Percentiles rank a stretch among this genome's conserved stretches.
These are phyloP conservation scores for Pseudotulostoma volvatum DNA, from an alignment of 495 filamentous ascomycete genomes.

Conservation along the genomic window DNA sequence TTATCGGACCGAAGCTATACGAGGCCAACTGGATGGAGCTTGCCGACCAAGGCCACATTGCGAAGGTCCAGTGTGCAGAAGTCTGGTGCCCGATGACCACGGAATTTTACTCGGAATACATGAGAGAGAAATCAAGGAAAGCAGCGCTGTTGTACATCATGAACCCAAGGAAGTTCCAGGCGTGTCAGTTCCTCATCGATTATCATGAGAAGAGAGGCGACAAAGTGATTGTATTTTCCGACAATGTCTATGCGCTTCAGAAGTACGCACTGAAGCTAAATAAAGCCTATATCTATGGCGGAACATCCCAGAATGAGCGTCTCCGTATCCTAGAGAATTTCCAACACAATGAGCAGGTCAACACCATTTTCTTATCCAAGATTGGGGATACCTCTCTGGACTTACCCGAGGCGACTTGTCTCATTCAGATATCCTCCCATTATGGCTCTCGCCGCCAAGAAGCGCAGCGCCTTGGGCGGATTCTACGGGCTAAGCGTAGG, in stretches of 20 bases:
- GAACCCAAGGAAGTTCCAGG: conserved; percentile 96
- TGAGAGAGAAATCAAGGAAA: conserved; percentile 53
- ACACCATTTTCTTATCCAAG: conserved; percentile 94
- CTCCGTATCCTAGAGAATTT: conserved; percentile 89
- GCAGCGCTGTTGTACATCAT: conserved; percentile 75
- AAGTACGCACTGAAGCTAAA: conserved; percentile 68
- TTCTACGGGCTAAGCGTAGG: conserved; percentile 85
- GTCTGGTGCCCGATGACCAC: conserved; percentile 99
- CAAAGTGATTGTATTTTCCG: conserved; percentile 97
- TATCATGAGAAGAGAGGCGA: conserved; percentile 93
- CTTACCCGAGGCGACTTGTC: conserved; percentile 86
- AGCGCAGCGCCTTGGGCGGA: conserved; percentile 85
- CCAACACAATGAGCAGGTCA: conserved; percentile 81
- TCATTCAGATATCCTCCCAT: conserved; percentile 97
- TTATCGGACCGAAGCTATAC: conserved; percentile 95
- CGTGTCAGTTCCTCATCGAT: conserved; percentile 90
- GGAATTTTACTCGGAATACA: conserved; percentile 93
- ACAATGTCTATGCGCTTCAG: conserved; percentile 91
- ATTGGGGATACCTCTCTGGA: conserved; percentile 97
- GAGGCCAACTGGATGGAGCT: conserved; percentile 99
- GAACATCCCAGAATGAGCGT: conserved; percentile 72
- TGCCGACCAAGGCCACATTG: conserved; percentile 91
- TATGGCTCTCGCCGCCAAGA: conserved; percentile 97
- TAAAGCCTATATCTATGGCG: conserved; percentile 89
- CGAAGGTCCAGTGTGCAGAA: conserved; percentile 92